phyloP scores from a whole-genome alignment of 768 basidiomycete species.

The Suillus sp. region DNA sequence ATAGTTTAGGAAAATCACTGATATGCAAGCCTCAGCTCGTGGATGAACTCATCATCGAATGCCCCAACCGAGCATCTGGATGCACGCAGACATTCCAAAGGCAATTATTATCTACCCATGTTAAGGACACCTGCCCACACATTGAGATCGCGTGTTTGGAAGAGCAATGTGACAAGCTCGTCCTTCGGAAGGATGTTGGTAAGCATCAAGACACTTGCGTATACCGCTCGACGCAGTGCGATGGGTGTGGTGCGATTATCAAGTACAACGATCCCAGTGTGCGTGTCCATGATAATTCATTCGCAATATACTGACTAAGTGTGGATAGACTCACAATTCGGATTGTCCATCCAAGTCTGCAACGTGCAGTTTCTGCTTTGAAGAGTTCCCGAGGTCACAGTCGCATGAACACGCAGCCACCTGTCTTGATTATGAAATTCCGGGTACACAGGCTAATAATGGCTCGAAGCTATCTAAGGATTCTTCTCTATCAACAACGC shows the following conservation, averaged over 20 bases:
- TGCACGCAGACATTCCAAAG: conserved; percentile 68
- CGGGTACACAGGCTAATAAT: conserved; percentile 48
- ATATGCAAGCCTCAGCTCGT: conserved; percentile 56
- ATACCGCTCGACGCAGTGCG: conserved; percentile 41
- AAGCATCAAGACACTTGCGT: conserved; percentile 42
- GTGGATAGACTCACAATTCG: conserved; percentile 39
- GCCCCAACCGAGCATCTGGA: conserved; percentile 58
- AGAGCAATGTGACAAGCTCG: conserved; percentile 43
- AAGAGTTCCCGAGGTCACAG: conserved; percentile 37
- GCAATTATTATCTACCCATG: conserved; percentile 62
- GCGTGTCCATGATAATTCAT: conserved; percentile 20
- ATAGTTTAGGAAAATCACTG: conserved; percentile 12
- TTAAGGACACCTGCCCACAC: conserved; percentile 62
- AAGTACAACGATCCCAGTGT: conserved; percentile 42
- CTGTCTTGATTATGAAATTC: conserved; percentile 42
- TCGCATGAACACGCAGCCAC: conserved; percentile 36
- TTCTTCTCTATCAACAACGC: conserved; percentile 51
- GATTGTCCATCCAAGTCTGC: conserved; percentile 41
- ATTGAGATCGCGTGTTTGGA: conserved; percentile 54
- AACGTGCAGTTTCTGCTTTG: conserved; percentile 44
- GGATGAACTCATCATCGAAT: conserved; percentile 79
- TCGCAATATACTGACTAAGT: conserved; percentile 12
- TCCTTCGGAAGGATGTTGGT: conserved; percentile 50
- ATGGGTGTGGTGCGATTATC: conserved; percentile 39
- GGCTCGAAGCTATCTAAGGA: conserved; percentile 63